A percentile compares a stretch with the other conserved stretches of the same genome.
phyloP scores from a whole-genome alignment of 176 grass and related monocot genomes.

The Oryza meyeriana region DNA sequence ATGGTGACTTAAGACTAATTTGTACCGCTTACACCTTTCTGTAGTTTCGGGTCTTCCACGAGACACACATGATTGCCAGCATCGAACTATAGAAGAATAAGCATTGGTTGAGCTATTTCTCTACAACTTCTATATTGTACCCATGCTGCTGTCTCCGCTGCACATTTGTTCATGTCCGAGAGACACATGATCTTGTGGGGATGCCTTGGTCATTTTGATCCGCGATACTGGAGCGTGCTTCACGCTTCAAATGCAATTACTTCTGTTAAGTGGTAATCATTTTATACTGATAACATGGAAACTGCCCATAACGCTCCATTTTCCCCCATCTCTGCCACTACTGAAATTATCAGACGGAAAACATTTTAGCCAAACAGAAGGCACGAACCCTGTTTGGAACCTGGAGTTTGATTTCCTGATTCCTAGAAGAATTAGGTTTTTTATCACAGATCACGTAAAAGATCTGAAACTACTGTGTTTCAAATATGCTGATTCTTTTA shows the following conservation, averaged over 20 bases:
- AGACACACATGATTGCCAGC: neutral
- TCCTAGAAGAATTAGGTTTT: neutral
- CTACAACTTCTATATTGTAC: neutral
- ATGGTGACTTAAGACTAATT: neutral
- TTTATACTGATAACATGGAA: neutral
- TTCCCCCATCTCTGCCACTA: no score
- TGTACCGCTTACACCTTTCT: neutral
- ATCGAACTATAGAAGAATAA: neutral
- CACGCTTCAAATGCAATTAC: neutral
- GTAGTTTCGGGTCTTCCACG: slow-evolving; percentile 5
- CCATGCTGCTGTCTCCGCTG: neutral
- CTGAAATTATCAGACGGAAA: neutral
- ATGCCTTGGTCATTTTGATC: neutral
- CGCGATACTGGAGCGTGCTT: neutral
- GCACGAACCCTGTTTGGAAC: no score
- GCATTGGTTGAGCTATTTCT: neutral
- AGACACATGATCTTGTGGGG: neutral
- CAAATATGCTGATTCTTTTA: neutral
- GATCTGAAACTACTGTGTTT: neutral
- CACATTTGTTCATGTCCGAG: no score
- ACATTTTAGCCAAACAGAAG: neutral
- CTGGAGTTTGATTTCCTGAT: neutral
- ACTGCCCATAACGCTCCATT: neutral
- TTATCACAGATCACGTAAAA: neutral
- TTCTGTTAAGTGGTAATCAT: neutral